These are phyloP conservation scores for Sungouiozyma ichnusensis DNA, from an alignment of 805 yeast genomes.

Conservation along the genomic window DNA sequence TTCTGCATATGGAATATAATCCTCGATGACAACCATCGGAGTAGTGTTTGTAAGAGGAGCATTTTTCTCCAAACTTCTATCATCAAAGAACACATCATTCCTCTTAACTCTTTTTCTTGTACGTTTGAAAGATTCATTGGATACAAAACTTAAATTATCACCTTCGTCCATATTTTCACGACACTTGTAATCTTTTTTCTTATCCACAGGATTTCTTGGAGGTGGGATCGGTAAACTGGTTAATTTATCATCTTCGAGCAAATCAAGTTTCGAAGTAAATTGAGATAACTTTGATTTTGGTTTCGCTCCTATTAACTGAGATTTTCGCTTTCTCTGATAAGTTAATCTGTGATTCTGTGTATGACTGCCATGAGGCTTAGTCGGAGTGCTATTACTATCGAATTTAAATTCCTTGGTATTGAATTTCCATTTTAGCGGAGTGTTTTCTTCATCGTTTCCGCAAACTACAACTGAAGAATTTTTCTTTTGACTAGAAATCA, in stretches of 20 bases:
- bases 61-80: conserved; percentile 1
- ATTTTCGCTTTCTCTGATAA: conserved; percentile 15
- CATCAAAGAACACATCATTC: not conserved
- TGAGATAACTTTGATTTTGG: conserved; percentile 20
- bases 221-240: conserved; percentile 26
- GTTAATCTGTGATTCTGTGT: conserved; percentile 3
- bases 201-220: conserved; percentile 7
- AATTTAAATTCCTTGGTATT: conserved; percentile 20
- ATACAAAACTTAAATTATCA: conserved; percentile 11
- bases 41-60: conserved; percentile 9
- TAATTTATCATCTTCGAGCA: conserved; percentile 21
- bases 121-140: conserved; percentile 6
- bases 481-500: conserved; percentile 3
- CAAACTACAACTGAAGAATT: conserved; percentile 10
- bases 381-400: conserved; percentile 26
- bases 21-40: conserved; percentile 24
- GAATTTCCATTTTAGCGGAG: conserved; percentile 21
- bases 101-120: conserved; percentile 8
- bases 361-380: conserved; percentile 11
- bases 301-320: conserved; percentile 22
- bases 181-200: not conserved
- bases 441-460: conserved; percentile 9
- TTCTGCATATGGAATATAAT: conserved; percentile 17
- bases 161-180: conserved; percentile 1
- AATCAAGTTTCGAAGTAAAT: conserved; percentile 23